Percentiles rank a stretch among this genome's conserved stretches.
phyloP scores from a whole-genome alignment of 768 basidiomycete genomes.

The Phylloporus arenicola region DNA sequence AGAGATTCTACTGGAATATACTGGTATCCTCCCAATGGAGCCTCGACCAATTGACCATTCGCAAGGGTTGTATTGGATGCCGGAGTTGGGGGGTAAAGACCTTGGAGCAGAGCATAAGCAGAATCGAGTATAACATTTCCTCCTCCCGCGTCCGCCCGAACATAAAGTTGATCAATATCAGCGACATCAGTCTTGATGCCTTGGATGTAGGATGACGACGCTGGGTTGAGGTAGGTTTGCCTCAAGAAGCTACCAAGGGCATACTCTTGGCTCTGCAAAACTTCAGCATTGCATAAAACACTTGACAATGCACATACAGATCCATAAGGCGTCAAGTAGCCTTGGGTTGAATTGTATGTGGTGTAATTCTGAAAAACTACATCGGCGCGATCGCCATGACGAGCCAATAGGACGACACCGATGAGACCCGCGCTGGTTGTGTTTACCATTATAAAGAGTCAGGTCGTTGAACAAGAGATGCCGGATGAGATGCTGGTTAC shows the following conservation, averaged over 20 bases:
- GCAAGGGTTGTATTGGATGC: conserved; percentile 66
- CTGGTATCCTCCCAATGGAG: conserved; percentile 81
- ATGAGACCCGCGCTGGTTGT: conserved; percentile 37
- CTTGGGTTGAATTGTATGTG: conserved; percentile 58
- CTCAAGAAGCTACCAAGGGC: conserved; percentile 56
- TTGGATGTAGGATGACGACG: conserved; percentile 60
- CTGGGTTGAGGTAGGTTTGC: conserved; percentile 55
- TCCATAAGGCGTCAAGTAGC: conserved; percentile 69
- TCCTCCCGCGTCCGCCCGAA: conserved; percentile 75
- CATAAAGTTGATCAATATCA: conserved; percentile 62
- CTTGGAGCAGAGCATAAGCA: conserved; percentile 76
- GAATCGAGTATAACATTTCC: conserved; percentile 80
- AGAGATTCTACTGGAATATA: conserved; percentile 63
- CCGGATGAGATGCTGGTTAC: background rate
- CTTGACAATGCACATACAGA: conserved; percentile 41
- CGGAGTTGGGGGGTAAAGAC: conserved; percentile 72
- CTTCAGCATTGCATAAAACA: background rate
- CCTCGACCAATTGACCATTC: conserved; percentile 61
- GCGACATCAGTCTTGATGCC: conserved; percentile 62
- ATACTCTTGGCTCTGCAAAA: conserved; percentile 45
- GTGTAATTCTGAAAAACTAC: conserved; percentile 66
- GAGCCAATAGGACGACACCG: conserved; percentile 69
- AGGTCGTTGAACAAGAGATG: background rate
- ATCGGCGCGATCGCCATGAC: conserved; percentile 65
- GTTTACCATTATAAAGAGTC: conserved; percentile 21